phyloP scores from a whole-genome alignment of 768 basidiomycete species.

The Nevesoporus exiguus region DNA sequence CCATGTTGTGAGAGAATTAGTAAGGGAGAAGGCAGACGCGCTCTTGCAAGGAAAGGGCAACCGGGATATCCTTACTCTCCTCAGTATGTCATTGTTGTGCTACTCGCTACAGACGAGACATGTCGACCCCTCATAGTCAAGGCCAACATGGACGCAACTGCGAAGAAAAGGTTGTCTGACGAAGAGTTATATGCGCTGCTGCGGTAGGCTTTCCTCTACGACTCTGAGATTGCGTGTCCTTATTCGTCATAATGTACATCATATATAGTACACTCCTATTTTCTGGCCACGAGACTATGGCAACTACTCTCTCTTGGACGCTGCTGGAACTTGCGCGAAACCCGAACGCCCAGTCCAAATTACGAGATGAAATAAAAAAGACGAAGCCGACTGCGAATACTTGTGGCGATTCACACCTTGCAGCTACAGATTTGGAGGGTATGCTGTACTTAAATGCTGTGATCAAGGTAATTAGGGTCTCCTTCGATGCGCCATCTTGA shows the following conservation, averaged over 20 bases:
- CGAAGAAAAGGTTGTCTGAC: constrained; percentile 14
- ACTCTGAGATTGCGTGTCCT: not conserved
- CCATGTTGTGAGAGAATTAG: constrained; percentile 1
- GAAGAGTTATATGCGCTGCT: constrained; percentile 14
- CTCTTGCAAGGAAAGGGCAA: constrained; percentile 10
- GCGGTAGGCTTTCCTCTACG: constrained; percentile 5
- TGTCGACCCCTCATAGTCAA: not conserved
- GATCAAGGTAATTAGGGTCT: constrained; percentile 30
- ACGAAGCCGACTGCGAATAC: not conserved
- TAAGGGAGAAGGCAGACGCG: constrained; percentile 5
- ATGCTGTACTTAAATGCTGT: constrained; percentile 45
- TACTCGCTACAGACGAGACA: not conserved
- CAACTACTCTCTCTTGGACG: constrained; percentile 48
- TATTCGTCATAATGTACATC: not conserved
- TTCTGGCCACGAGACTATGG: constrained; percentile 57
- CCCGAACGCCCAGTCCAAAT: constrained; percentile 51
- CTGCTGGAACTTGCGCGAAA: constrained; percentile 57
- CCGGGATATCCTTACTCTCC: constrained; percentile 27
- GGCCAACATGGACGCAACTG: not conserved
- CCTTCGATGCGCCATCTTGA: constrained; percentile 12
- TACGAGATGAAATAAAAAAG: constrained; percentile 39
- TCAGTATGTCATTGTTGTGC: constrained; percentile 30
- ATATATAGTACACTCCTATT: constrained; percentile 40
- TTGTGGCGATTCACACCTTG: not conserved
- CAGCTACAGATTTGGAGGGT: constrained; percentile 40